Percentiles rank a stretch among this genome's conserved stretches.
These are phyloP conservation scores for Fraxinus anomala DNA, from an alignment of 257 asterid genomes.

Conservation along the genomic window DNA sequence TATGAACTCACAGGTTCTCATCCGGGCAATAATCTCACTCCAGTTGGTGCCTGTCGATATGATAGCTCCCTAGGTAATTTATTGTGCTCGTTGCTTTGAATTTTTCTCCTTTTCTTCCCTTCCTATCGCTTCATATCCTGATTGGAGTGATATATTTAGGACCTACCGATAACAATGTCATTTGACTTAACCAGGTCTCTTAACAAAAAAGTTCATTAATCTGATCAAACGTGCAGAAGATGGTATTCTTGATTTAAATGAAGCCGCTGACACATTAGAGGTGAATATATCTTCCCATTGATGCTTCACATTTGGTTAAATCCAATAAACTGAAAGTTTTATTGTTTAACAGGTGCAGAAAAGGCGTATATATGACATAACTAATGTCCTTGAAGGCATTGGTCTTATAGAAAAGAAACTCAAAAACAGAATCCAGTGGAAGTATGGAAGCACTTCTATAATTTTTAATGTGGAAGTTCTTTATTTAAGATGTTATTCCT, in stretches of 20 bases:
- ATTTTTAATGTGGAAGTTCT: neutral
- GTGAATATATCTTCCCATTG: conserved; percentile 39
- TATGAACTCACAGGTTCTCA: conserved; percentile 68
- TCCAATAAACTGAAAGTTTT: conserved; percentile 32
- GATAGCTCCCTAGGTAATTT: conserved; percentile 92
- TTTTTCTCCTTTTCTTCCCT: neutral
- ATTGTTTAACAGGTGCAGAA: conserved; percentile 75
- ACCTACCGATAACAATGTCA: conserved; percentile 4
- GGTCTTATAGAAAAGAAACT: conserved; percentile 95
- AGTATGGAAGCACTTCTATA: conserved; percentile 51
- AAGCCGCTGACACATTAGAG: conserved; percentile 92
- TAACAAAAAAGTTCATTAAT: conserved; percentile 88
- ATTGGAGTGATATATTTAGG: neutral
- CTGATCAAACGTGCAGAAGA: conserved; percentile 90
- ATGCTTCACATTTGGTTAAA: conserved; percentile 24
- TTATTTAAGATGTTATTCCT: neutral
- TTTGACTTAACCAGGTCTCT: conserved; percentile 59
- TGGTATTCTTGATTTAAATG: conserved; percentile 92
- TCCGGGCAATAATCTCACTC: conserved; percentile 68
- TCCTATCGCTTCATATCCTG: neutral
- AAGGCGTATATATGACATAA: conserved; percentile 95
- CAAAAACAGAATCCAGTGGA: conserved; percentile 97
- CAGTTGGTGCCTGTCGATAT: conserved; percentile 89
- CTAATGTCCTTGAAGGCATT: conserved; percentile 95
- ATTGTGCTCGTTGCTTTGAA: conserved; percentile 12